A percentile compares a stretch with the other conserved stretches of the same genome.
Evolutionary conservation across 2,329 filamentous ascomycete species (phyloP).

Genomic region (Talaromyces albobiverticillius): DNA sequence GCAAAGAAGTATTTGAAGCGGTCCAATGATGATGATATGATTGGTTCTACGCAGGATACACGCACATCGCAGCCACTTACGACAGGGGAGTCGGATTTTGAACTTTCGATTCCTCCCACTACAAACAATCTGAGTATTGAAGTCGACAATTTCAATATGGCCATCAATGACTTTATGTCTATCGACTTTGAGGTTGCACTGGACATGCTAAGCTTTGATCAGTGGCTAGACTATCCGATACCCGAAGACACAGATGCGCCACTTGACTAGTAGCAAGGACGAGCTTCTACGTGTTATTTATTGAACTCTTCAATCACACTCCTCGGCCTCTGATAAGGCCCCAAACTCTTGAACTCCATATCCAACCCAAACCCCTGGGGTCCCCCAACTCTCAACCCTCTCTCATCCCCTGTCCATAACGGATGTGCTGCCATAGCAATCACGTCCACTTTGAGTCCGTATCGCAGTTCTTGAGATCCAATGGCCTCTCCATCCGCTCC

Average conservation of each 20-base stretch:
- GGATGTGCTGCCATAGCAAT: conserved; percentile 51
- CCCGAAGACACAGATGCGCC: neutral
- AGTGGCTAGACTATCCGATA: conserved; percentile 11
- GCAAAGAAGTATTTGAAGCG: conserved; percentile 26
- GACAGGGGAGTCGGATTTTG: neutral
- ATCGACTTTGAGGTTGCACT: conserved; percentile 12
- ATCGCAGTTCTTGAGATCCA: conserved; percentile 51
- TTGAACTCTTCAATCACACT: conserved; percentile 16
- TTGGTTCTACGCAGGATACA: neutral
- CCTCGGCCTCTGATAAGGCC: conserved; percentile 10
- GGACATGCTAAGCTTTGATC: conserved; percentile 12
- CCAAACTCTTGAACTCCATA: conserved; percentile 12
- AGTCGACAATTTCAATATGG: neutral
- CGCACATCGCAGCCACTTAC: neutral
- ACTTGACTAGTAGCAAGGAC: neutral
- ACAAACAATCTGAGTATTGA: neutral
- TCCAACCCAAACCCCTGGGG: conserved; percentile 40
- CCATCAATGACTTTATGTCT: neutral
- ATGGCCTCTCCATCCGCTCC: conserved; percentile 49
- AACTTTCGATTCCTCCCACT: neutral
- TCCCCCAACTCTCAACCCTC: conserved; percentile 40
- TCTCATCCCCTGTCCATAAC: conserved; percentile 44
- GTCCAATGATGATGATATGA: neutral
- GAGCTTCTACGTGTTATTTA: too few relatives aligned
- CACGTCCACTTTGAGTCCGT: conserved; percentile 51